Percentiles rank a stretch among this genome's conserved stretches.
Conservation (phyloP, 2,329 filamentous ascomycete species). For the Pseudonectria foliicola region DNA sequence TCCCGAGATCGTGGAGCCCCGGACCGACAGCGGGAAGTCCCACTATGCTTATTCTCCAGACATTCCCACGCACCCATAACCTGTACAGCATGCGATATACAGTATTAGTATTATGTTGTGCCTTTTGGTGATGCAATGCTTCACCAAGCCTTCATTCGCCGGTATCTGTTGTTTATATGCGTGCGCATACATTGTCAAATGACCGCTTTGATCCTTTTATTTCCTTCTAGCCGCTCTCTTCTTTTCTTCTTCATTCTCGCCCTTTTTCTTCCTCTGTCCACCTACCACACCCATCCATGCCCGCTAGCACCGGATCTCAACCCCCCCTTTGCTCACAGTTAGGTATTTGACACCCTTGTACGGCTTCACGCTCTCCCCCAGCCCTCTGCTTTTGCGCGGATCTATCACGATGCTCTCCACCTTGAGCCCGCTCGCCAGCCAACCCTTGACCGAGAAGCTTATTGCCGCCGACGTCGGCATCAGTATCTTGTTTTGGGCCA, state of each 20-base stretch:
- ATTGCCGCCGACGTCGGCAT: constrained; percentile 75
- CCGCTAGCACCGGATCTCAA: constrained; percentile 53
- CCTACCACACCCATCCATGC: constrained; percentile 1
- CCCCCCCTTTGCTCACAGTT: constrained; percentile 61
- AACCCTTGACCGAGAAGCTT: constrained; percentile 64
- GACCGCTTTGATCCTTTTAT: too few species aligned
- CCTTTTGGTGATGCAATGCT: too few species aligned
- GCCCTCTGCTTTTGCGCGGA: constrained; percentile 72
- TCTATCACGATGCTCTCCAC: constrained; percentile 63
- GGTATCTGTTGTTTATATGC: too few species aligned
- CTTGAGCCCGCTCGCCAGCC: constrained; percentile 60
- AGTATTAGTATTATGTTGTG: too few species aligned
- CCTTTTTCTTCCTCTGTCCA: constrained; percentile 2
- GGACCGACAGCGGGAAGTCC: too few species aligned
- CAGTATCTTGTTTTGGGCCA: constrained; percentile 63
- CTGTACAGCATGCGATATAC: too few species aligned
- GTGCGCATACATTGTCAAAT: too few species aligned
- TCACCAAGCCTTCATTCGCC: too few species aligned
- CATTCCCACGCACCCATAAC: too few species aligned
- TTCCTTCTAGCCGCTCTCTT: background rate
- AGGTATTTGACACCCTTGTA: constrained; percentile 99
- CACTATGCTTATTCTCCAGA: too few species aligned
- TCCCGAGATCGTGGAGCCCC: too few species aligned
- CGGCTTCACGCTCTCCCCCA: constrained; percentile 83
- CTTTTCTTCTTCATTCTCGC: constrained; percentile 1